Percentiles rank a stretch among this genome's conserved stretches.
Evolutionary conservation across 2,329 filamentous ascomycete species (phyloP).

Genomic region (Claviceps monticola): DNA sequence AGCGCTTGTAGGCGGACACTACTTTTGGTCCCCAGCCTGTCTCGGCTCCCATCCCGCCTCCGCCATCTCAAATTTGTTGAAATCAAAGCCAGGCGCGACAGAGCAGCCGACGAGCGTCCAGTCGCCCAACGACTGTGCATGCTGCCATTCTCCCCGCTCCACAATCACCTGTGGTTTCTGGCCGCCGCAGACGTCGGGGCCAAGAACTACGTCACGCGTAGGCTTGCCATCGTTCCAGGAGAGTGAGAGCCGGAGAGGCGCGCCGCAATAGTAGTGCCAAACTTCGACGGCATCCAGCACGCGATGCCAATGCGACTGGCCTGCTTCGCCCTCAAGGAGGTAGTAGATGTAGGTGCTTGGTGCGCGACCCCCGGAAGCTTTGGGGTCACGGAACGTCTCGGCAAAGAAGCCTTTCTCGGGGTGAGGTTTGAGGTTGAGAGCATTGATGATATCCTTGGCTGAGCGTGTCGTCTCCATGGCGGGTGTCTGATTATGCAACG

Average conservation of each 20-base stretch:
- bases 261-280: conserved; percentile 41
- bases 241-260: conserved; percentile 31
- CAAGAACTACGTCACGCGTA: conserved; percentile 22
- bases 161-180: conserved; percentile 31
- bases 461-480: conserved; percentile 8
- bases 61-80: conserved; percentile 18
- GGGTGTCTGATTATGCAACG: neutral
- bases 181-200: conserved; percentile 26
- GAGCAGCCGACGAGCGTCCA: conserved; percentile 34
- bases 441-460: conserved; percentile 28
- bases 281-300: conserved; percentile 32
- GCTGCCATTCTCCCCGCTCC: conserved; percentile 29
- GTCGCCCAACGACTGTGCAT: conserved; percentile 27
- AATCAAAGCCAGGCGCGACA: conserved; percentile 15
- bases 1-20: neutral
- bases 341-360: conserved; percentile 39
- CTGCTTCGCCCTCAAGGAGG: conserved; percentile 29
- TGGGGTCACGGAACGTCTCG: conserved; percentile 30
- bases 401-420: conserved; percentile 35
- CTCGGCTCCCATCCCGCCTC: conserved; percentile 18
- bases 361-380: conserved; percentile 20
- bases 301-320: conserved; percentile 35
- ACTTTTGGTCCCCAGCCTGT: neutral
- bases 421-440: conserved; percentile 28
- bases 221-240: conserved; percentile 28